Evolutionary conservation across 352 stramenopile genomes (phyloP), one percentile per base, ranked within the genome.

Genomic region (Globisporangium ultimum): DNA sequence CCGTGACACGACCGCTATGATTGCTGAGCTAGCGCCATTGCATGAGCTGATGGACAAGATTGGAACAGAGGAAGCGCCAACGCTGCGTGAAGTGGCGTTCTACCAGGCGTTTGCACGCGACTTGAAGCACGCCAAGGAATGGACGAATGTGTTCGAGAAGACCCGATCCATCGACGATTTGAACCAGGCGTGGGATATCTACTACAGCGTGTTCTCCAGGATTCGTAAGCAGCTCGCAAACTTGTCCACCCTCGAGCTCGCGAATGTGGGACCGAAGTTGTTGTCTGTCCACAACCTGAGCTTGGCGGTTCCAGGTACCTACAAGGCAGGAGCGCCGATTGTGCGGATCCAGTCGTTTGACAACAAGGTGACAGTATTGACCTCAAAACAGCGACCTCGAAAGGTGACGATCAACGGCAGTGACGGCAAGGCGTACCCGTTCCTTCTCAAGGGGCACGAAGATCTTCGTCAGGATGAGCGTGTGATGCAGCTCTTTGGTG

Each of bases 401-500:
- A 99, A 98, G 72, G 98, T 99, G 15, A 96, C 88, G n/a, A 97
- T 99, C 56, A 77, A 96, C 43, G 98, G 98, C 36, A 98, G 93
- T 68, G 96, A 99, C 70, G 98, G 97, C 17, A 96, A 98, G 58
- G 84, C 98, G 54, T 99, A 99, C 76, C 86, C 98, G 28, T 99
- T 99, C 76, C 68, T 99, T 51, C 88, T 99, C 13, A 99, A 99
- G 80, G 98, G 98, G 5, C 97, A 99, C 71, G 98, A 99, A 76
- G 98, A 99, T 87, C 76, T 99, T 49, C 79, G 98, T 15, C 98
- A 99, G 78, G 98, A 99, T 71, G 98, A 99, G 77, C 88, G 98
- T 58, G 98, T 99, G 14, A 99, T 99, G 98, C 98, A 99, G 79
- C 82, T 99, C 14, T 99, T 99, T 70, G 98, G 97, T 13, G 87